Evolutionary conservation across 2,329 filamentous ascomycete genomes (phyloP).

Genomic region (Trichoderma sp.): DNA sequence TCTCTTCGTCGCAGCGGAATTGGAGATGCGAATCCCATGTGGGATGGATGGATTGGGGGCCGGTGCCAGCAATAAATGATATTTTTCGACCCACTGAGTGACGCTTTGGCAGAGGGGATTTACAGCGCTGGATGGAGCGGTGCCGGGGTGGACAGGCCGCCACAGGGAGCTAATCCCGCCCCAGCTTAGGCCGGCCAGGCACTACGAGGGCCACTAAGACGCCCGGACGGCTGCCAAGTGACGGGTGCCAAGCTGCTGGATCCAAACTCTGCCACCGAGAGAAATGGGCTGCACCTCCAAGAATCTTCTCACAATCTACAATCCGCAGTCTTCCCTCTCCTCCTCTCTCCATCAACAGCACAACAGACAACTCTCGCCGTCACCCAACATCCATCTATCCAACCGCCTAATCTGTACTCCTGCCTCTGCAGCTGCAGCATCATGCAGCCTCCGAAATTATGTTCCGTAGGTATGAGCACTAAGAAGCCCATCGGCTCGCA

Average conservation of each 20-base stretch:
- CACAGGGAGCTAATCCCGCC: slow-evolving; percentile 4
- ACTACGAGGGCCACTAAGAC: neutral
- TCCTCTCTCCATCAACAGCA: neutral
- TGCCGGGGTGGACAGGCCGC: neutral
- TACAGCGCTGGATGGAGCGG: slow-evolving; percentile 5
- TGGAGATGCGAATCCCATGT: slow-evolving; percentile 7
- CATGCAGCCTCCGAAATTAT: neutral
- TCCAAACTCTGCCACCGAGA: neutral
- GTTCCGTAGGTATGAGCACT: neutral
- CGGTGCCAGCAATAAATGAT: neutral
- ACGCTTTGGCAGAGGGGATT: slow-evolving; percentile 1
- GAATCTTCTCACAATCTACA: neutral
- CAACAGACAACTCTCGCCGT: neutral
- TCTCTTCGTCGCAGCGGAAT: neutral
- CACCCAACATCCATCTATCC: neutral
- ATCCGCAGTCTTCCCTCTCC: neutral
- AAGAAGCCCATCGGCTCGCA: neutral
- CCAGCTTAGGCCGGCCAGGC: neutral
- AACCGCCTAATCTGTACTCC: neutral
- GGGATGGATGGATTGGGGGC: neutral
- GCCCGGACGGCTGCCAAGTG: neutral
- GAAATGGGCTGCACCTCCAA: neutral
- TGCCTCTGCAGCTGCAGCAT: neutral
- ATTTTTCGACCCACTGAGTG: slow-evolving; percentile 3
- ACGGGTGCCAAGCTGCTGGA: neutral